phyloP scores from a whole-genome alignment of 1,284 basidiomycete species.

The Erythrobasidium hasegawianum region DNA sequence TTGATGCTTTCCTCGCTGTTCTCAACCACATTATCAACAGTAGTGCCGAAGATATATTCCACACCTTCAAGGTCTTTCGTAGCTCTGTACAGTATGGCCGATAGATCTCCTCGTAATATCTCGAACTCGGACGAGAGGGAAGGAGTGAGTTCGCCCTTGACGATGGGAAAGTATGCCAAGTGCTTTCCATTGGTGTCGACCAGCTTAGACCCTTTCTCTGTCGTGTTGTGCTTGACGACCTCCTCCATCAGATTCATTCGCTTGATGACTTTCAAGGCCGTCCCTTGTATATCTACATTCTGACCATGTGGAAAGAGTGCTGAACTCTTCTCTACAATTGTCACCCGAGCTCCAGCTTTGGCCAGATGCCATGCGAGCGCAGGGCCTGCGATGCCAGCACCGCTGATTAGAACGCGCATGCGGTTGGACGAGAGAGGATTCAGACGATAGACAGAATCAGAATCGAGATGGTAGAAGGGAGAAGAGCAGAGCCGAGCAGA shows the following conservation, averaged over 20 bases:
- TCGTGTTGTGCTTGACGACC: conserved; percentile 43
- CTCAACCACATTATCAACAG: conserved; percentile 14
- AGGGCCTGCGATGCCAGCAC: conserved; percentile 50
- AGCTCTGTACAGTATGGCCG: conserved; percentile 19
- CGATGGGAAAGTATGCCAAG: conserved; percentile 41
- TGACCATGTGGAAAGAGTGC: conserved; percentile 46
- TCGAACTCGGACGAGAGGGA: conserved; percentile 34
- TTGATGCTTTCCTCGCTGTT: conserved; percentile 21
- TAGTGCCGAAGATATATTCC: conserved; percentile 14
- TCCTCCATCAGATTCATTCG: conserved; percentile 45
- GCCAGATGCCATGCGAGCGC: conserved; percentile 46
- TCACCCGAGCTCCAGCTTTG: conserved; percentile 44
- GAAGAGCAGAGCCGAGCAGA: neutral
- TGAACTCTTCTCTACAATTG: conserved; percentile 48
- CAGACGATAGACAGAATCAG: too few species aligned
- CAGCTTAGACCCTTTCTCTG: conserved; percentile 46
- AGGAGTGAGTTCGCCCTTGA: conserved; percentile 1
- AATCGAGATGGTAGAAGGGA: neutral
- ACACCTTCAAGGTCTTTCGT: conserved; percentile 15
- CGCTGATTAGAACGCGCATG: conserved; percentile 47
- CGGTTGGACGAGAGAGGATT: too few species aligned
- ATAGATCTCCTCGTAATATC: conserved; percentile 36
- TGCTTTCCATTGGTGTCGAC: conserved; percentile 39
- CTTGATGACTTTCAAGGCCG: conserved; percentile 44
- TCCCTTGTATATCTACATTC: conserved; percentile 47